Evolutionary conservation across 768 basidiomycete genomes (phyloP), one percentile per base, ranked within the genome.

Genomic region (Tricholomella constricta): DNA sequence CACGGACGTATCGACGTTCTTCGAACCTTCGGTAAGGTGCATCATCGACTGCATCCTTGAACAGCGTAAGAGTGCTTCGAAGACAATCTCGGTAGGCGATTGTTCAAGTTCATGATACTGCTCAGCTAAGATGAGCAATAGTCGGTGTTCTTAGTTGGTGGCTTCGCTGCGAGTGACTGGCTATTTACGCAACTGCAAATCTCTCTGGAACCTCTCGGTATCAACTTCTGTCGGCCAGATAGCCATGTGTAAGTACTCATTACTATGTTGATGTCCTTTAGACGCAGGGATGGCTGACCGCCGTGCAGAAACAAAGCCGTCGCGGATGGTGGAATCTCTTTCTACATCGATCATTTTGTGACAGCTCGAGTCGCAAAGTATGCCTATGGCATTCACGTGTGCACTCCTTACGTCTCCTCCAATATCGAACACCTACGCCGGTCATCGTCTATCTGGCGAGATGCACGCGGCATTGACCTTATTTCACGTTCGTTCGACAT

Each of bases 121-220:
- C 17, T 25, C n/a, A 17, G 27, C 35, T 40, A n/a, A 35, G 14
- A 36, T 10, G 9, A 3, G 17, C 29, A 12, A 12, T 46, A 76
- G 72, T 54, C 69, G 10, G 70, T 80, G 20, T 74, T 82, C 48
- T 65, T 82, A 11, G 80, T 83, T 2, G 81, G 82, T 6, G 81
- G 80, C 0, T 82, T 82, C 62, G 75, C 76, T 9, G 76, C 78
- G 1, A 81, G 73, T 52, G 74, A 77, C 38, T 81, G 74, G 72
- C 62, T 83, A 15, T 81, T 76, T 54, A 55, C 65, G 1, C 67
- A 70, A 41, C 69, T 81, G 19, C 72, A 74, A 44, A 57, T 52
- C 27, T 58, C 71, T 14, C 69, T 81, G 6, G 65, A 70, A 14
- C 47, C 60, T 4, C 26, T 69, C 3, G 67, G 71, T 19, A 60